Conservation (phyloP, 2,329 filamentous ascomycete genomes). For the Calonectria henricotiae region DNA sequence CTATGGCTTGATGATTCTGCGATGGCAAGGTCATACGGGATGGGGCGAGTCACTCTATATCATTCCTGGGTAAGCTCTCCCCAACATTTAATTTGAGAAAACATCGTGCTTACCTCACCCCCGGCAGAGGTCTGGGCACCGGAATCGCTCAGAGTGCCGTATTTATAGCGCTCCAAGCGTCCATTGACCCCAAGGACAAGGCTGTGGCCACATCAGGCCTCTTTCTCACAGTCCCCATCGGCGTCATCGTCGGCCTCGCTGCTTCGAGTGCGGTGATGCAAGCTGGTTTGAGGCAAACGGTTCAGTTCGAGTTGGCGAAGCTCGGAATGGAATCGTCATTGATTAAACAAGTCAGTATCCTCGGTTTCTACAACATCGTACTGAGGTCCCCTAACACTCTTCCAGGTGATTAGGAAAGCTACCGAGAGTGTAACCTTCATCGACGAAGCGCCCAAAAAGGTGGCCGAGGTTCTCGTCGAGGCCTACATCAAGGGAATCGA, state of each 20-base stretch:
- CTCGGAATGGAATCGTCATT: conserved; percentile 36
- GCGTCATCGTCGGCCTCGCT: conserved; percentile 60
- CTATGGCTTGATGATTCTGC: conserved; percentile 69
- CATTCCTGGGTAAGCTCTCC: conserved; percentile 60
- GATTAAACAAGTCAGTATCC: conserved; percentile 38
- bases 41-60: conserved; percentile 74
- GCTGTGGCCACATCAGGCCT: conserved; percentile 62
- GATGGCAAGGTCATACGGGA: conserved; percentile 75
- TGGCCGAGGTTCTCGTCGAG: conserved; percentile 32
- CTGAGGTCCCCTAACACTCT: neutral
- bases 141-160: conserved; percentile 61
- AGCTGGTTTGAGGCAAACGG: conserved; percentile 31
- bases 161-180: conserved; percentile 63
- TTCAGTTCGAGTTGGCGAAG: conserved; percentile 30
- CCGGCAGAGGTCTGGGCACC: conserved; percentile 57
- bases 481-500: conserved; percentile 45
- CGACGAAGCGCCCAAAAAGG: conserved; percentile 40
- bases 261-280: conserved; percentile 58
- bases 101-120: conserved; percentile 7
- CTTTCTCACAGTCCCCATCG: conserved; percentile 59
- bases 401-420: conserved; percentile 41
- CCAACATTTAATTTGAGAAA: neutral
- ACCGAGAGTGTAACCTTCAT: conserved; percentile 44
- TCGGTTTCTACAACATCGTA: neutral
- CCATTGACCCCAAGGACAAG: conserved; percentile 58